Base-by-base conservation (phyloP, 129 eudicot species). In the Ambrosia trifida region DNA sequence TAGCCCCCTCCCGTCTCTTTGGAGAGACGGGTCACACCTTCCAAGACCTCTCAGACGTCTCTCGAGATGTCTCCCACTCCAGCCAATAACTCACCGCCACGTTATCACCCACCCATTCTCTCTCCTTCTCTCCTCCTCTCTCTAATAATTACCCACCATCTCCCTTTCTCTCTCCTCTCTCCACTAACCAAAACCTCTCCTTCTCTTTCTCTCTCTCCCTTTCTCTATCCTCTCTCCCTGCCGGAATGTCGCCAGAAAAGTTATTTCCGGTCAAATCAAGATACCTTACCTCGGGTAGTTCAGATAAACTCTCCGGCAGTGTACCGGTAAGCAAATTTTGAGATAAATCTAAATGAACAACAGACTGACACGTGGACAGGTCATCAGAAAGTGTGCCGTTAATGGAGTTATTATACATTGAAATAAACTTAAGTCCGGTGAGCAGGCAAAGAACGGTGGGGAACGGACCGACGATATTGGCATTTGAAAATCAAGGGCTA, bases 171-270 rank as follows among this genome's bases (percentile, higher is more conserved):
- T n/a, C n/a, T n/a, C n/a, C n/a, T n/a, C n/a, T n/a, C n/a, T n/a
- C n/a, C n/a, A n/a, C n/a, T n/a, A n/a, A n/a, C n/a, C n/a, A n/a
- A n/a, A n/a, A n/a, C n/a, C n/a, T n/a, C n/a, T n/a, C n/a, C n/a
- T n/a, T n/a, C n/a, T n/a, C n/a, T n/a, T n/a, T n/a, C n/a, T n/a
- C n/a, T n/a, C n/a, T n/a, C n/a, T n/a, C n/a, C n/a, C n/a, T n/a
- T n/a, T n/a, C n/a, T n/a, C n/a, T n/a, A n/a, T n/a, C n/a, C n/a
- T n/a, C n/a, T n/a, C n/a, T n/a, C n/a, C n/a, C n/a, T n/a, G 76
- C 88, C 71, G 98, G 98, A 64, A 92, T 84, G 4, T 77, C 72
- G 41, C 98, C 98, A 79, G 98, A 83, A 40, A 92, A 92, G 68
- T 89, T 92, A 45, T 92, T 92, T 30, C 91, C 90, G 12, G 87